Evolutionary conservation across 2,329 filamentous ascomycete species (phyloP).

Genomic region (Lasiodiplodia citricola): DNA sequence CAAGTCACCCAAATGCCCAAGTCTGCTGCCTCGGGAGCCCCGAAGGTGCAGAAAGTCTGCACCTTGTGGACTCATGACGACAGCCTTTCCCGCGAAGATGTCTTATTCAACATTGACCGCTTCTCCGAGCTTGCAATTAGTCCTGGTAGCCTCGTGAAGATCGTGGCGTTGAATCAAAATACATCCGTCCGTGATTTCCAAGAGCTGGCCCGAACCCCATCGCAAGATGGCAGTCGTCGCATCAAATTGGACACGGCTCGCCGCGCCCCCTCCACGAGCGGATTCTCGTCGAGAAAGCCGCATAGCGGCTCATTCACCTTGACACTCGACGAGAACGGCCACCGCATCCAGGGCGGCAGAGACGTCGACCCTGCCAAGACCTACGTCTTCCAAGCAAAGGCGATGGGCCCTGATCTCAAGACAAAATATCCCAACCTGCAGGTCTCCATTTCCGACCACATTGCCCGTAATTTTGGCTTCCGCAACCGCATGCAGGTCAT

Average conservation of each 20-base stretch:
- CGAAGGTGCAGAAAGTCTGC: conserved; percentile 49
- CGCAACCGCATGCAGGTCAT: conserved; percentile 75
- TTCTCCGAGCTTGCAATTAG: conserved; percentile 68
- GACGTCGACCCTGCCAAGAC: conserved; percentile 43
- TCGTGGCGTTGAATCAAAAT: conserved; percentile 66
- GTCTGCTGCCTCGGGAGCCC: conserved; percentile 34
- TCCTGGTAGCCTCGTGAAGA: conserved; percentile 73
- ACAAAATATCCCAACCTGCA: conserved; percentile 47
- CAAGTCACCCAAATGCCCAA: conserved; percentile 36
- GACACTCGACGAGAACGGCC: conserved; percentile 48
- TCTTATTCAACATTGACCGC: conserved; percentile 76
- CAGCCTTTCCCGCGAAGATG: conserved; percentile 76
- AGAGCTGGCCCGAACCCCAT: conserved; percentile 37
- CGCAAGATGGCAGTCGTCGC: conserved; percentile 37
- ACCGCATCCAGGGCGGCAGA: conserved; percentile 37
- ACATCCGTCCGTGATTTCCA: conserved; percentile 53
- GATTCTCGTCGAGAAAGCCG: conserved; percentile 32
- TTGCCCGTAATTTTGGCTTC: conserved; percentile 81
- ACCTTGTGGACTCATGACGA: conserved; percentile 70
- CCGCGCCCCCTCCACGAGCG: conserved; percentile 29
- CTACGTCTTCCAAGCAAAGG: conserved; percentile 46
- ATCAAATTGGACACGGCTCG: conserved; percentile 35
- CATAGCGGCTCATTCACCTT: conserved; percentile 39
- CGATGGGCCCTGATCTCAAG: conserved; percentile 44
- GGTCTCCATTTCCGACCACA: conserved; percentile 70